These are phyloP conservation scores for Dovyalis caffra DNA, from an alignment of 345 rosid genomes.

Conservation along the genomic window DNA sequence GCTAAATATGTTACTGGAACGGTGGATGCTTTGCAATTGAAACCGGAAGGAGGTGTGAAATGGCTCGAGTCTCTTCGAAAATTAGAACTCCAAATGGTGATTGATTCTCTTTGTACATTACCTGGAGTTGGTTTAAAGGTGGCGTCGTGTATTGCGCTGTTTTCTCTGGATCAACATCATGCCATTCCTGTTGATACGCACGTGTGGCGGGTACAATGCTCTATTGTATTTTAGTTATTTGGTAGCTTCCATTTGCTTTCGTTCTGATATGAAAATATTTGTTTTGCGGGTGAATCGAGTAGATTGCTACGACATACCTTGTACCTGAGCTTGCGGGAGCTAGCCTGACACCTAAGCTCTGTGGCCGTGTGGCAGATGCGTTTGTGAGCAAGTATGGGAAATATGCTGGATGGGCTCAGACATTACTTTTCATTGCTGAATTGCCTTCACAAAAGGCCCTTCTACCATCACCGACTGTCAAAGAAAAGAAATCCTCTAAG, in stretches of 20 bases:
- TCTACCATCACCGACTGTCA: constrained; percentile 43
- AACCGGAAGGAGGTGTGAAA: constrained; percentile 69
- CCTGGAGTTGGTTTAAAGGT: constrained; percentile 97
- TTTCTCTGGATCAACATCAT: constrained; percentile 89
- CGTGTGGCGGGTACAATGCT: constrained; percentile 75
- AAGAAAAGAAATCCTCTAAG: constrained; percentile 35
- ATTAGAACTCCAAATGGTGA: constrained; percentile 55
- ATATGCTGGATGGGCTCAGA: constrained; percentile 98
- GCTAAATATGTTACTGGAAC: constrained; percentile 84
- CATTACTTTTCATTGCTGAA: constrained; percentile 83
- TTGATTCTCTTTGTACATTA: constrained; percentile 72
- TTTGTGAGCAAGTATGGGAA: constrained; percentile 85
- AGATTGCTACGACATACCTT: constrained; percentile 81
- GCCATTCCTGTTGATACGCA: constrained; percentile 97
- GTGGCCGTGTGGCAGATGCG: constrained; percentile 78
- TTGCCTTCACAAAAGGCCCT: constrained; percentile 78
- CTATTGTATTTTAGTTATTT: background rate
- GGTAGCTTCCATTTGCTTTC: background rate
- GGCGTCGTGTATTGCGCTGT: constrained; percentile 89
- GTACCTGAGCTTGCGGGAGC: constrained; percentile 84
- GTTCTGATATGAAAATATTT: background rate
- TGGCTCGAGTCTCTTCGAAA: constrained; percentile 86
- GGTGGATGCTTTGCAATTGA: constrained; percentile 56
- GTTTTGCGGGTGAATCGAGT: constrained; percentile 21
- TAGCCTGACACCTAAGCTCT: constrained; percentile 66